Percentiles rank a stretch among this genome's conserved stretches.
These are phyloP conservation scores for Trametes villosa DNA, from an alignment of 768 basidiomycete species.

Conservation along the genomic window DNA sequence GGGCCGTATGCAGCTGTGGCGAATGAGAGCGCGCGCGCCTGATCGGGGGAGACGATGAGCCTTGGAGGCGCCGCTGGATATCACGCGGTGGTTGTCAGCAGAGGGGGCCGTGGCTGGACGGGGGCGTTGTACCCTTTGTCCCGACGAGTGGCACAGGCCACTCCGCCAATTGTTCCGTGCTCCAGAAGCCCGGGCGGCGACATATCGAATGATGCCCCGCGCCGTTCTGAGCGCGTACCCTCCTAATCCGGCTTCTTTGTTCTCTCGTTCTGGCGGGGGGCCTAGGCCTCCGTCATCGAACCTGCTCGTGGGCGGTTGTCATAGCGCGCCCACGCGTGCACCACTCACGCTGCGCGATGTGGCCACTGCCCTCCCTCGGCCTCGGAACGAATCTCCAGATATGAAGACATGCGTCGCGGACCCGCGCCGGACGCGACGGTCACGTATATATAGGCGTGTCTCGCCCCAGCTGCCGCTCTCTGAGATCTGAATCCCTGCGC, in stretches of 20 bases:
- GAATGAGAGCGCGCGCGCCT: slow-evolving; percentile 3
- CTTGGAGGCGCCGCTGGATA: slow-evolving; percentile 1
- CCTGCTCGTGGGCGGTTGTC: slow-evolving; percentile 19
- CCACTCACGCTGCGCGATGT: slow-evolving; percentile 16
- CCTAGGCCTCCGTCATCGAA: slow-evolving; percentile 4
- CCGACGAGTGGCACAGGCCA: slow-evolving; percentile 8
- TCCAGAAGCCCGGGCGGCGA: slow-evolving; percentile 16
- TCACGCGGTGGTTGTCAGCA: slow-evolving; percentile 11
- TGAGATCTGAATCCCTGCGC: slow-evolving; percentile 18
- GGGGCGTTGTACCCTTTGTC: slow-evolving; percentile 14
- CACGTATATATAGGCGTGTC: slow-evolving; percentile 12
- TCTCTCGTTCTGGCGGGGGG: slow-evolving; percentile 7
- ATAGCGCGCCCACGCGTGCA: slow-evolving; percentile 20
- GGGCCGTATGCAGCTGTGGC: slow-evolving; percentile 8
- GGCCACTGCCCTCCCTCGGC: slow-evolving; percentile 10
- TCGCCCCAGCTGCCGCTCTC: slow-evolving; percentile 7
- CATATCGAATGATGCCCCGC: slow-evolving; percentile 10
- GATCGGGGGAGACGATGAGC: background rate
- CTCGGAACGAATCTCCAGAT: slow-evolving; percentile 20
- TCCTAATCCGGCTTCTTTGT: slow-evolving; percentile 20
- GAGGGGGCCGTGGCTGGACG: slow-evolving; percentile 2
- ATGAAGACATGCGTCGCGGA: slow-evolving; percentile 17
- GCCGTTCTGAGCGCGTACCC: slow-evolving; percentile 10
- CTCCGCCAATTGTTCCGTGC: slow-evolving; percentile 21
- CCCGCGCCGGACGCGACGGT: slow-evolving; percentile 5